Evolutionary conservation across 306 rosid genomes (phyloP).

Genomic region (Prosopis cineraria): DNA sequence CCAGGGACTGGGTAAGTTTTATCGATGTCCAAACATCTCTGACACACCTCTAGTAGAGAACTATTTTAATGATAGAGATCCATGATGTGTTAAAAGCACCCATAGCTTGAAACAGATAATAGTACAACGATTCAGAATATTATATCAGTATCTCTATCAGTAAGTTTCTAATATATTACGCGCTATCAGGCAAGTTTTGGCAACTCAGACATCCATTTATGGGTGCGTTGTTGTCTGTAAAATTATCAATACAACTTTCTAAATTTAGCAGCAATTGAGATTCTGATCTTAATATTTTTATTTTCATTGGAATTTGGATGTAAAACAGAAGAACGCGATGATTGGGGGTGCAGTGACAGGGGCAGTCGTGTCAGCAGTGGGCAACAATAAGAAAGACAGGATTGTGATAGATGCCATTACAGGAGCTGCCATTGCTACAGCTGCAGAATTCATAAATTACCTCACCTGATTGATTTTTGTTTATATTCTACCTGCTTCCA

Average conservation of each 20-base stretch:
- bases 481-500: neutral
- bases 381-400: conserved; percentile 50
- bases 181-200: neutral
- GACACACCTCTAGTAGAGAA: neutral
- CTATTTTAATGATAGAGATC: neutral
- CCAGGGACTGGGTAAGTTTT: conserved; percentile 83
- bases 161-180: neutral
- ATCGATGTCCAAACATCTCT: conserved; percentile 1
- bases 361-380: conserved; percentile 66
- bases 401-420: conserved; percentile 72
- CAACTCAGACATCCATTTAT: neutral
- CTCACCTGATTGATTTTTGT: conserved; percentile 51
- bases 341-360: conserved; percentile 89
- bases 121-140: neutral
- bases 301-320: conserved; percentile 26
- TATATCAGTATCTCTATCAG: neutral
- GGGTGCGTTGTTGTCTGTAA: neutral
- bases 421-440: conserved; percentile 92
- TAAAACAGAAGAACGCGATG: conserved; percentile 88
- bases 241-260: neutral
- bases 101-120: neutral
- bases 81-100: neutral
- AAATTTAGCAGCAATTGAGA: neutral
- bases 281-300: neutral
- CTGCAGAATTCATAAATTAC: conserved; percentile 80